Conservation (phyloP, 2,329 filamentous ascomycete species). For the Stenocarpella maydis region DNA sequence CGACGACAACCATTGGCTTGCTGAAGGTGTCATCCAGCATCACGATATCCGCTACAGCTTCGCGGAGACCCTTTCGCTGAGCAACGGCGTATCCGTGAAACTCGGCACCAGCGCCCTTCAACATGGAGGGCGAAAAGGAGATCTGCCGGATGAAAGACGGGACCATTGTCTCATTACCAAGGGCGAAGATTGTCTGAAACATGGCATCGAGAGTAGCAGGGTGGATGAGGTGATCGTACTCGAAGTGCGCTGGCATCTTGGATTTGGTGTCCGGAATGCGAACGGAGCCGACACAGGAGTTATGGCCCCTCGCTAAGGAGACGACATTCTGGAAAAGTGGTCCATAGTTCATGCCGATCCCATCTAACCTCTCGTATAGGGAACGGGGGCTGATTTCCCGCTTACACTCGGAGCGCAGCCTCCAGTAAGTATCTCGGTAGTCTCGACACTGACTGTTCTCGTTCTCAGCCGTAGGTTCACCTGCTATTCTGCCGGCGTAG, state of each 20-base stretch:
- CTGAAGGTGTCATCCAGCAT: slow-evolving; percentile 50
- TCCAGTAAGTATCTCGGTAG: slow-evolving; percentile 37
- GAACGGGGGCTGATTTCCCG: slow-evolving; percentile 51
- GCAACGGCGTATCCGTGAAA: slow-evolving; percentile 55
- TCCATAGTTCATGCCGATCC: slow-evolving; percentile 61
- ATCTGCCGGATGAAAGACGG: slow-evolving; percentile 56
- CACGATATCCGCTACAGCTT: slow-evolving; percentile 52
- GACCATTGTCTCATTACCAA: slow-evolving; percentile 57
- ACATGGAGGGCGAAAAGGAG: slow-evolving; percentile 53
- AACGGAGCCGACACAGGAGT: slow-evolving; percentile 49
- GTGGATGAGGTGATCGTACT: slow-evolving; percentile 64
- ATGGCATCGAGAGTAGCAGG: slow-evolving; percentile 65
- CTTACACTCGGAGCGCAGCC: slow-evolving; percentile 43
- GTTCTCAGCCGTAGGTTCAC: slow-evolving; percentile 11
- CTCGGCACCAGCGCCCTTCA: slow-evolving; percentile 42
- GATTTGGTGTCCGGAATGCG: slow-evolving; percentile 58
- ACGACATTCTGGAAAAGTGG: slow-evolving; percentile 58
- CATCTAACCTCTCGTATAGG: slow-evolving; percentile 59
- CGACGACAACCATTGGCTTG: slow-evolving; percentile 51
- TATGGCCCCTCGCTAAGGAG: slow-evolving; percentile 44
- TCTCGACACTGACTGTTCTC: slow-evolving; percentile 36
- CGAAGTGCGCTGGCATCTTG: slow-evolving; percentile 61
- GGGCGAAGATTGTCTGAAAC: slow-evolving; percentile 60
- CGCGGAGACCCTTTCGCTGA: slow-evolving; percentile 45
- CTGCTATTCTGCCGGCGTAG: slow-evolving; percentile 32